Conservation (phyloP, 2,329 filamentous ascomycete genomes). For the Pseudocercospora crystallina region DNA sequence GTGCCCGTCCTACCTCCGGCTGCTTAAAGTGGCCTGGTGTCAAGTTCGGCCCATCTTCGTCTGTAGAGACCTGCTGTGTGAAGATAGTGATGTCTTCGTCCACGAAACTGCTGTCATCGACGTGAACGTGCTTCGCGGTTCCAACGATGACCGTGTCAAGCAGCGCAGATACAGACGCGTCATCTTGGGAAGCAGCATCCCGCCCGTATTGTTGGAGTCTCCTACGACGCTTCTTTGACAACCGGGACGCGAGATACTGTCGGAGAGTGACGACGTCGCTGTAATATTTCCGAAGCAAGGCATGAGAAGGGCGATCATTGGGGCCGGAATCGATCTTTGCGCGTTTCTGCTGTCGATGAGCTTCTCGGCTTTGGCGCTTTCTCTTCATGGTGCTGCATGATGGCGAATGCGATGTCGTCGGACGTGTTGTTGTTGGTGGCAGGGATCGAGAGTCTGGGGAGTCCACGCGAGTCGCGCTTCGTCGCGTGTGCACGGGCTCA, state of each 20-base stretch:
- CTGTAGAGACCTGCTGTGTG: slow-evolving; percentile 44
- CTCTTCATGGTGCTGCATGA: slow-evolving; percentile 20
- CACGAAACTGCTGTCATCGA: slow-evolving; percentile 27
- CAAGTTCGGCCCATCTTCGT: slow-evolving; percentile 17
- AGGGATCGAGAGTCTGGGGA: not conserved
- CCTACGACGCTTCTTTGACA: slow-evolving; percentile 25
- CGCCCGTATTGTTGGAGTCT: slow-evolving; percentile 27
- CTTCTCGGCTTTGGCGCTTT: slow-evolving; percentile 14
- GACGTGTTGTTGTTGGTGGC: not conserved
- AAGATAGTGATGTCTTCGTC: slow-evolving; percentile 45
- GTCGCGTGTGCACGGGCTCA: no score
- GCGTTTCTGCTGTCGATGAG: slow-evolving; percentile 14
- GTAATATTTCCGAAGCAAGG: slow-evolving; percentile 30
- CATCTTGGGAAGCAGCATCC: slow-evolving; percentile 6
- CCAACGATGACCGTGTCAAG: slow-evolving; percentile 73
- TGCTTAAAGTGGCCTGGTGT: slow-evolving; percentile 37
- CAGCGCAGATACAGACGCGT: slow-evolving; percentile 51
- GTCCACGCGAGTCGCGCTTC: no score
- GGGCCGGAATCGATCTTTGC: slow-evolving; percentile 5
- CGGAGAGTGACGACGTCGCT: slow-evolving; percentile 28
- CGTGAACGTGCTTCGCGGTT: slow-evolving; percentile 38
- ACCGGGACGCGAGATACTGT: slow-evolving; percentile 29
- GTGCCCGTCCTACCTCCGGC: slow-evolving; percentile 41
- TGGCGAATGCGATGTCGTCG: not conserved
- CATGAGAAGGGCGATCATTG: slow-evolving; percentile 13